Evolutionary conservation across 352 stramenopile genomes (phyloP), one percentile per base, ranked within the genome.

Genomic region (Pythium chondricola): DNA sequence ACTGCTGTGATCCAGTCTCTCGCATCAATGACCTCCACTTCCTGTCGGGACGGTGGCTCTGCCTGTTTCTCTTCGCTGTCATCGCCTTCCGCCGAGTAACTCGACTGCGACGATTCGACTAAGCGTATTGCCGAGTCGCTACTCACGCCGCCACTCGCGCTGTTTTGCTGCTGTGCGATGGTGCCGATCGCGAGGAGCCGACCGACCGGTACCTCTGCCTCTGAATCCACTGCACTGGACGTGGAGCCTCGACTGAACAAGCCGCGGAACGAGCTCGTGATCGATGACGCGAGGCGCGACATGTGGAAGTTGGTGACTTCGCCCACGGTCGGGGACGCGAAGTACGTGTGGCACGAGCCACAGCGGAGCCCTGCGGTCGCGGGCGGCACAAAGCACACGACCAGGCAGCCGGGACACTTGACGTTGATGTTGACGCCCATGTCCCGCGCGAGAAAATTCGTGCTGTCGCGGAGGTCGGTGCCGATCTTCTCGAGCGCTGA

Each of bases 251-350:
- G 52, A 39, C 60, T 64, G 42, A 92, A 92, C 6, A 92, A 65
- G 7, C 71, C 72, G 48, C 84, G 74, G 20, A 93, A 85, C 26
- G 76, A 90, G 43, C 71, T 85, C 22, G 74, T 84, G 32, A 92
- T 83, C 31, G 77, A 88, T 41, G 75, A 80, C 46, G 81, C 75
- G 18, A 93, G 61, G 2, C 74, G 63, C n/a, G 66, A 71, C 55
- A 90, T 78, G 66, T 93, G 81, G 48, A 93, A 93, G 58, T 88
- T 90, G 31, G 81, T 93, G 35, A 84, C 78, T 24, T 87, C 78
- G 0, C 78, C 81, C 13, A 93, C 74, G 1, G 74, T 74, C 10
- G 81, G 81, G 7, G 81, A 89, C 4, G 81, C 78, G 63, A 93
- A 93, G 49, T 89, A 93, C 25, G 75, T 87, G 46, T 90, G 75